Base-by-base conservation (phyloP, 352 stramenopile genomes). In the Pythium volutum region DNA sequence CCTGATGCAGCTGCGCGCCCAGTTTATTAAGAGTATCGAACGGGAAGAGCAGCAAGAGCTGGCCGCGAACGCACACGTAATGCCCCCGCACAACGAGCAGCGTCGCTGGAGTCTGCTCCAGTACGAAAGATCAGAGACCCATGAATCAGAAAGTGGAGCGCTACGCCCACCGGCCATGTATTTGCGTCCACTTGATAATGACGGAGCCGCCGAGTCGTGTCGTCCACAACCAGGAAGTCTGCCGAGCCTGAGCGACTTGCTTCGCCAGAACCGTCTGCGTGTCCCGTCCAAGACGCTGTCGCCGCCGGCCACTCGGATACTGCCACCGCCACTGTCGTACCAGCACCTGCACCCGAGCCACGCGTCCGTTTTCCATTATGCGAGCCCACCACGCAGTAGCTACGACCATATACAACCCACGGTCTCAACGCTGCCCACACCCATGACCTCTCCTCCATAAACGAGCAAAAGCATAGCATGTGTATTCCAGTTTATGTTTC, bases 21-120 rank as follows among this genome's bases (percentile, higher is more conserved):
- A 59, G 12, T 90, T 90, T 39, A 70, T 90, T 25, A 67, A 71
- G 52, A 90, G 81, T 42, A 73, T 90, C 43, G 78, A 88, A 50
- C 71, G 80, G 4, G 81, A 90, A 39, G 73, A 85, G 20, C 59
- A 49, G 16, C 54, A 68, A 4, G 55, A 63, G 29, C 45, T 55
- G 7, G 31, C 31, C 5, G 10, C 42, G 10, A n/a, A 36, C 31
- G 31, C 31, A 8, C 31, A 11, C 31, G 31, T 11, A 1, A 36
- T 36, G 39, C 73, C 75, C 29, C 75, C 89, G 26, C 75, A 87
- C 56, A 84, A 83, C 62, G 81, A 52, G n/a, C n/a, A n/a, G n/a
- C n/a, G n/a, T 36, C 31, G 31, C 31, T n/a, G n/a, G n/a, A 36
- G 4, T 36, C 10, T 36, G 31, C 7, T 15, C n/a, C n/a, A n/a